Percentiles rank a stretch among this genome's conserved stretches.
phyloP scores from a whole-genome alignment of 495 filamentous ascomycete genomes.

The Penicillium lividum region DNA sequence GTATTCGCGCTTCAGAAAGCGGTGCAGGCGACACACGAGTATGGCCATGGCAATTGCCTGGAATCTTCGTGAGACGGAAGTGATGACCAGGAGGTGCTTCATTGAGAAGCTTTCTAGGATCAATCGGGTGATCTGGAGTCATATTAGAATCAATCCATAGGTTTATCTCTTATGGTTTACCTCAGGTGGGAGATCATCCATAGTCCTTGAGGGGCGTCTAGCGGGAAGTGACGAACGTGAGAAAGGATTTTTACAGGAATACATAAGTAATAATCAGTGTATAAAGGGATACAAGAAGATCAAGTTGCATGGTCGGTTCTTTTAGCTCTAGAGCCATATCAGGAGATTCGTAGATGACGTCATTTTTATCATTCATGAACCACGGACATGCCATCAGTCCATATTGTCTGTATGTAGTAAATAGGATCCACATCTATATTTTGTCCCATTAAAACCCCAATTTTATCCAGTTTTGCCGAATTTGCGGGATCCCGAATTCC shows the following conservation, averaged over 20 bases:
- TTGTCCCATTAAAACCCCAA: not conserved
- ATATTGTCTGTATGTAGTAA: not conserved
- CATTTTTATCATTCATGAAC: no score
- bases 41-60: not conserved
- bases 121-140: not conserved
- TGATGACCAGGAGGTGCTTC: not conserved
- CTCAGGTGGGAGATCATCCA: not conserved
- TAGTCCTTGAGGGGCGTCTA: not conserved
- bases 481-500: conserved; percentile 32
- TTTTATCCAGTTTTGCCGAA: conserved; percentile 12
- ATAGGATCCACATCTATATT: not conserved
- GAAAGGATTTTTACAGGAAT: not conserved
- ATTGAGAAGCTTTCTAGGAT: not conserved
- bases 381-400: no score
- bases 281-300: not conserved
- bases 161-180: not conserved
- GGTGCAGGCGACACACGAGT: not conserved
- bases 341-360: no score
- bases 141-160: not conserved
- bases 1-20: not conserved
- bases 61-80: not conserved
- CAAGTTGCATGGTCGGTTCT: not conserved
- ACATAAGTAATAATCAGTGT: not conserved
- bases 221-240: not conserved
- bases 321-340: no score